Conservation (phyloP, 2,329 filamentous ascomycete species). For the Leptodontidium sp. region DNA sequence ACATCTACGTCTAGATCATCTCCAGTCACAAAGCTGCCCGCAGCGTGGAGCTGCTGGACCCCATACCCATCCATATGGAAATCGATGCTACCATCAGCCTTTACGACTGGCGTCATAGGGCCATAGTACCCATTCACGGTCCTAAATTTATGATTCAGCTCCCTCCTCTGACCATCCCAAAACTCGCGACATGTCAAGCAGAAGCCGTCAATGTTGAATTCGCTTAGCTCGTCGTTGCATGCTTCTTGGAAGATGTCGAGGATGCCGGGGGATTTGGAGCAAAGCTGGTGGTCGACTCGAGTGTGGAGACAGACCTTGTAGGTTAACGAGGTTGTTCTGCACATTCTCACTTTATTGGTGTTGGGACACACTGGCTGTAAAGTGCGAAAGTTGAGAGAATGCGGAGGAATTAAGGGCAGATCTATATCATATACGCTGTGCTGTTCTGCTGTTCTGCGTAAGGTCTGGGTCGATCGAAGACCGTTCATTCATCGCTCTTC, state of each 20-base stretch:
- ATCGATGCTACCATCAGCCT: neutral
- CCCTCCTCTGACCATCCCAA: neutral
- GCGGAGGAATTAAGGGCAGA: neutral
- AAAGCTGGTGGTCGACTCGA: neutral
- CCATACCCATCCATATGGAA: too few species aligned
- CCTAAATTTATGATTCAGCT: slow-evolving; percentile 1
- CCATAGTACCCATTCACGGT: slow-evolving; percentile 12
- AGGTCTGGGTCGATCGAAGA: too few species aligned
- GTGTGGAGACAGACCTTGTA: slow-evolving; percentile 11
- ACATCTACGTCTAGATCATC: neutral
- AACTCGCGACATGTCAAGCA: neutral
- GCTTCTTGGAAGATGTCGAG: neutral
- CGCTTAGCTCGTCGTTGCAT: neutral
- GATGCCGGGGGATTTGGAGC: neutral
- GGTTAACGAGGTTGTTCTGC: slow-evolving; percentile 6
- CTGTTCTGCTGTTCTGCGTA: neutral
- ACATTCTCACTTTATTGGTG: slow-evolving; percentile 1
- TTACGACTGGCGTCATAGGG: neutral
- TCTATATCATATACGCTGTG: neutral
- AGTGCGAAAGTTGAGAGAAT: neutral
- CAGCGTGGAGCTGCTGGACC: neutral
- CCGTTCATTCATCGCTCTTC: too few species aligned
- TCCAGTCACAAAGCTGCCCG: neutral
- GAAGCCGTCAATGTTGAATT: slow-evolving; percentile 13
- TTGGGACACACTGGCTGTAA: neutral